Percentiles rank a stretch among this genome's conserved stretches.
Conservation (phyloP, 2,329 filamentous ascomycete genomes). For the Fusarium goolgardi region DNA sequence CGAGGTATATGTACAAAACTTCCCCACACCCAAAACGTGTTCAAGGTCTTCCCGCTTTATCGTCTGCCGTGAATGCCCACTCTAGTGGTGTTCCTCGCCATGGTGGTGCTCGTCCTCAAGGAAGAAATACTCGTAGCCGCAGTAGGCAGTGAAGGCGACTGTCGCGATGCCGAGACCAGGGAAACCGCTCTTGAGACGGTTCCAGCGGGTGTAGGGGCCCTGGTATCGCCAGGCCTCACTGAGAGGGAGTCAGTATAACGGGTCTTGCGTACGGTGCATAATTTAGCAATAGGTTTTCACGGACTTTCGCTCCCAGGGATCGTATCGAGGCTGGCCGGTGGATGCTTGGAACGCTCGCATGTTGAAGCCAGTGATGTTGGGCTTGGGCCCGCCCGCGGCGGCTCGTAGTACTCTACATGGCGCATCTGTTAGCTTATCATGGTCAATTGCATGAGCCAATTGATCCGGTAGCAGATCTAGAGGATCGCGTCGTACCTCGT, state of each 20-base stretch:
- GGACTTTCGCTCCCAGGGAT: conserved; percentile 74
- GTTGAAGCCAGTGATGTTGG: conserved; percentile 94
- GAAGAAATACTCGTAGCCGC: conserved; percentile 89
- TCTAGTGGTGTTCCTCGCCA: conserved; percentile 67
- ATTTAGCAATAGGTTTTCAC: conserved; percentile 48
- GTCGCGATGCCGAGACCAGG: conserved; percentile 93
- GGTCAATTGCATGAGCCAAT: conserved; percentile 15
- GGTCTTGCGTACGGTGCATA: background rate
- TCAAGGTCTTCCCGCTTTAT: conserved; percentile 21
- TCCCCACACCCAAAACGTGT: conserved; percentile 20
- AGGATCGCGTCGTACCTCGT: conserved; percentile 51
- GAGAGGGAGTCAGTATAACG: conserved; percentile 32
- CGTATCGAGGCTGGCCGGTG: conserved; percentile 70
- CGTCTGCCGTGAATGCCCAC: conserved; percentile 22
- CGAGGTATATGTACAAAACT: conserved; percentile 46
- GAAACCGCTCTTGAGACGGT: conserved; percentile 87
- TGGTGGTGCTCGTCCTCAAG: conserved; percentile 76
- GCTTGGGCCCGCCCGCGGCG: conserved; percentile 64
- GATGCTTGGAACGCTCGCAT: conserved; percentile 81
- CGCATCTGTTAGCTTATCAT: conserved; percentile 29
- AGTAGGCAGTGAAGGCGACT: conserved; percentile 90
- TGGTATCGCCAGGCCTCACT: conserved; percentile 97
- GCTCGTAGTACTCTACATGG: conserved; percentile 60
- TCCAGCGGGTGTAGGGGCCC: conserved; percentile 86
- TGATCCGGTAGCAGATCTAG: conserved; percentile 3